phyloP scores from a whole-genome alignment of 805 yeast genomes.

The Scheffersomyces lignosus region DNA sequence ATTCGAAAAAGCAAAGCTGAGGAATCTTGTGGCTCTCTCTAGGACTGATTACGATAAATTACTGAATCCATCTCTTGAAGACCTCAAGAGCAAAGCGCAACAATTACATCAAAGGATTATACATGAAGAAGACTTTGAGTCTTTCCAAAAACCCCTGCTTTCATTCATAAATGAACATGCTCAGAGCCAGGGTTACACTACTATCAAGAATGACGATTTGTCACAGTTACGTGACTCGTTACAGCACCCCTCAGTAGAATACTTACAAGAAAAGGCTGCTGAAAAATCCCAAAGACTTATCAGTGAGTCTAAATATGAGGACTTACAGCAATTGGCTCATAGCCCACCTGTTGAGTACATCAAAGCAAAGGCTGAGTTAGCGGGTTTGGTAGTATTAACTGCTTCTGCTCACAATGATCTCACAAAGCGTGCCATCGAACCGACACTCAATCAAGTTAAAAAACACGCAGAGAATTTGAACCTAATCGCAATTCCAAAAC shows the following conservation, averaged over 20 bases:
- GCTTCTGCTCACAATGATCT: constrained; percentile 4
- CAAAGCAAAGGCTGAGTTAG: constrained; percentile 18
- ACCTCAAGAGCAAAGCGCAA: constrained; percentile 7
- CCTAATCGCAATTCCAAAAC: constrained; percentile 29
- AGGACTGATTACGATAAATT: constrained; percentile 6
- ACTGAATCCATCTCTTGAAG: constrained; percentile 14
- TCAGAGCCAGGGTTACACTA: constrained; percentile 16
- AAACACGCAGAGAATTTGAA: constrained; percentile 33
- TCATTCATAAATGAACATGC: constrained; percentile 5
- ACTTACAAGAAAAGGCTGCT: too few relatives aligned
- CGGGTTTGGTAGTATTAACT: constrained; percentile 8
- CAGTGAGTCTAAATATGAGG: too few relatives aligned
- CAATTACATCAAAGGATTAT: constrained; percentile 5
- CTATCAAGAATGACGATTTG: constrained; percentile 15
- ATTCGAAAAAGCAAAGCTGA: constrained; percentile 8
- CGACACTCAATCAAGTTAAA: constrained; percentile 32
- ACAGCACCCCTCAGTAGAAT: too few relatives aligned
- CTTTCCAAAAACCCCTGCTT: constrained; percentile 1
- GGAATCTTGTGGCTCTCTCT: constrained; percentile 15
- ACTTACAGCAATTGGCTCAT: too few relatives aligned
- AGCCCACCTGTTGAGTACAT: constrained; percentile 26
- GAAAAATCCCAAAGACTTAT: too few relatives aligned
- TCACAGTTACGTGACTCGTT: not conserved
- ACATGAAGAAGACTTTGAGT: constrained; percentile 3
- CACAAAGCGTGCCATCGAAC: constrained; percentile 11